These are phyloP conservation scores for Populus davidiana DNA, from an alignment of 345 rosid genomes.

Conservation along the genomic window DNA sequence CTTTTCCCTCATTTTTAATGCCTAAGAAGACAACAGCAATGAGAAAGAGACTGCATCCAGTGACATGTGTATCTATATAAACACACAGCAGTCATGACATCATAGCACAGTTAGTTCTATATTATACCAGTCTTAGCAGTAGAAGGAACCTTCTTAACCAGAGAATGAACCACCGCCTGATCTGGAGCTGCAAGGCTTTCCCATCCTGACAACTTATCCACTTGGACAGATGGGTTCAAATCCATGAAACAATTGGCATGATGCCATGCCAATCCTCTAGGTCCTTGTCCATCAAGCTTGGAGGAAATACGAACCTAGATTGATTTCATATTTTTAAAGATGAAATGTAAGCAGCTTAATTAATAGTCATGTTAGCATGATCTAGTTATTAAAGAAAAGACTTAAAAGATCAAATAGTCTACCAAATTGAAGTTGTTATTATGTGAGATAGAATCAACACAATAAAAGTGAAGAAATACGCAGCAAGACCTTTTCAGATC, in stretches of 20 bases:
- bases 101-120: too few relatives aligned
- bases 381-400: too few relatives aligned
- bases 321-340: too few relatives aligned
- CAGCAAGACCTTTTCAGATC: too few relatives aligned
- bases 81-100: neutral
- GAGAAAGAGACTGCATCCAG: constrained; percentile 15
- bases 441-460: too few relatives aligned
- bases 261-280: constrained; percentile 77
- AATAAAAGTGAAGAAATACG: too few relatives aligned
- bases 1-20: constrained; percentile 24
- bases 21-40: constrained; percentile 26
- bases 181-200: constrained; percentile 62
- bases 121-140: constrained; percentile 48
- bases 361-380: too few relatives aligned
- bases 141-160: constrained; percentile 48
- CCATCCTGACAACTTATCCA: constrained; percentile 79
- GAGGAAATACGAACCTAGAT: constrained; percentile 73
- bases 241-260: constrained; percentile 76
- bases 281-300: constrained; percentile 18
- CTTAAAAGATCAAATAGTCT: too few relatives aligned
- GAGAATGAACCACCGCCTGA: constrained; percentile 44
- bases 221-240: constrained; percentile 46
- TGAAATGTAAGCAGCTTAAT: too few relatives aligned
- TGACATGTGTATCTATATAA: neutral
- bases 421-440: too few relatives aligned